These are phyloP conservation scores for Noccaea bulbosa DNA, from an alignment of 345 rosid genomes.

Conservation along the genomic window DNA sequence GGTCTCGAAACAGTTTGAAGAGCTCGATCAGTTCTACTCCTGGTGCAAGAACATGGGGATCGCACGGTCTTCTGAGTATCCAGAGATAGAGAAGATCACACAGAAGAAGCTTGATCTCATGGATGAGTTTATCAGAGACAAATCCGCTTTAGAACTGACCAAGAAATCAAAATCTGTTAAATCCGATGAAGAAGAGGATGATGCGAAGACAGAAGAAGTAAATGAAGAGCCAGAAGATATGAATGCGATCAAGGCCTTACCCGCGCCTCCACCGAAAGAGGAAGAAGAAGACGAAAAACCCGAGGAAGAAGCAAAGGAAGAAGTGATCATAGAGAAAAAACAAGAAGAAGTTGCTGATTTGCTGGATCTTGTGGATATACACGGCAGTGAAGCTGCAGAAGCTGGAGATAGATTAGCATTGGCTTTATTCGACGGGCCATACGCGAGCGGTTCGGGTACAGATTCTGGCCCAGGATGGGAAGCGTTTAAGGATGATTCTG, in stretches of 20 bases:
- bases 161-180: conserved; percentile 24
- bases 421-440: conserved; percentile 66
- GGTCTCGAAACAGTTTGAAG: conserved; percentile 65
- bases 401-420: conserved; percentile 59
- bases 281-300: conserved; percentile 38
- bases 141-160: conserved; percentile 50
- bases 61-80: conserved; percentile 76
- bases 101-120: conserved; percentile 78
- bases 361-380: conserved; percentile 56
- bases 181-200: conserved; percentile 40
- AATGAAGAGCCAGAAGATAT: conserved; percentile 51
- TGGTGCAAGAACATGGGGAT: conserved; percentile 80
- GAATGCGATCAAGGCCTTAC: conserved; percentile 62
- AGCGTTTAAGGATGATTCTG: conserved; percentile 60
- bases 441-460: conserved; percentile 27
- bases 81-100: conserved; percentile 75
- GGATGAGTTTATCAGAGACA: conserved; percentile 83
- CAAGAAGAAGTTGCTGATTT: conserved; percentile 54
- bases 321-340: conserved; percentile 34
- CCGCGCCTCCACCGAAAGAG: conserved; percentile 53
- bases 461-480: conserved; percentile 56
- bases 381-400: conserved; percentile 37
- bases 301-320: conserved; percentile 35
- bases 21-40: conserved; percentile 62
- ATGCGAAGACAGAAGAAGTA: conserved; percentile 32